phyloP scores from a whole-genome alignment of 2,329 filamentous ascomycete species.

The Furcasterigmium sp. region DNA sequence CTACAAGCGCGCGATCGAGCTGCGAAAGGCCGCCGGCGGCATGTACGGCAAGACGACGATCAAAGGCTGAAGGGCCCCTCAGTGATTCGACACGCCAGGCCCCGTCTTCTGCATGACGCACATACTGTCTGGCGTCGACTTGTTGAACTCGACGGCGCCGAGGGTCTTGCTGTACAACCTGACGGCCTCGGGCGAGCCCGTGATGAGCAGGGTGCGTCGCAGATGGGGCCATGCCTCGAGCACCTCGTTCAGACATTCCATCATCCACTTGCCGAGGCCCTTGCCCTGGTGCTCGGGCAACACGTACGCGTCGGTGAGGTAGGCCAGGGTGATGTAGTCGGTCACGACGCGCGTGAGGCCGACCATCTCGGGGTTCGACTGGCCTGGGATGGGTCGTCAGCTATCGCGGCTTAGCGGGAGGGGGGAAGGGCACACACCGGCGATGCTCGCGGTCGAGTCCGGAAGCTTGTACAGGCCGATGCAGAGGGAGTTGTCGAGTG shows the following conservation, averaged over 20 bases:
- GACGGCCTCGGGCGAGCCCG: slow-evolving; percentile 25
- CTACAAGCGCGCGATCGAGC: slow-evolving; percentile 85
- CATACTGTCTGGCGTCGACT: slow-evolving; percentile 33
- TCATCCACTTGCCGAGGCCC: slow-evolving; percentile 62
- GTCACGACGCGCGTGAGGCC: slow-evolving; percentile 27
- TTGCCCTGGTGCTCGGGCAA: slow-evolving; percentile 51
- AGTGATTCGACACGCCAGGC: slow-evolving; percentile 12
- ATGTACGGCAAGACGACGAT: slow-evolving; percentile 66
- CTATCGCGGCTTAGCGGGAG: not conserved
- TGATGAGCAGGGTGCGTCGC: slow-evolving; percentile 52
- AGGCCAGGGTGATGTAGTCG: slow-evolving; percentile 11
- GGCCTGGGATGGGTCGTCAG: slow-evolving; percentile 3
- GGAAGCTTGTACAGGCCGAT: slow-evolving; percentile 48
- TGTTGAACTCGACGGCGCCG: slow-evolving; percentile 36
- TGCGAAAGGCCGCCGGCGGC: slow-evolving; percentile 70
- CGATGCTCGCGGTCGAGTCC: slow-evolving; percentile 22
- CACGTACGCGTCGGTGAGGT: slow-evolving; percentile 61
- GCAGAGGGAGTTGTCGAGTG: slow-evolving; percentile 54
- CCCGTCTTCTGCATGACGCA: slow-evolving; percentile 36
- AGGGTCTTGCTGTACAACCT: slow-evolving; percentile 43
- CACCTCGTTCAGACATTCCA: slow-evolving; percentile 53
- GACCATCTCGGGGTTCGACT: slow-evolving; percentile 25
- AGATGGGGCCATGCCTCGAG: slow-evolving; percentile 53
- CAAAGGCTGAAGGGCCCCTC: slow-evolving; percentile 19
- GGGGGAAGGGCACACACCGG: slow-evolving; percentile 17